Percentiles rank a stretch among this genome's conserved stretches.
phyloP scores from a whole-genome alignment of 2,329 filamentous ascomycete species.

The Hypoxylon sp. region DNA sequence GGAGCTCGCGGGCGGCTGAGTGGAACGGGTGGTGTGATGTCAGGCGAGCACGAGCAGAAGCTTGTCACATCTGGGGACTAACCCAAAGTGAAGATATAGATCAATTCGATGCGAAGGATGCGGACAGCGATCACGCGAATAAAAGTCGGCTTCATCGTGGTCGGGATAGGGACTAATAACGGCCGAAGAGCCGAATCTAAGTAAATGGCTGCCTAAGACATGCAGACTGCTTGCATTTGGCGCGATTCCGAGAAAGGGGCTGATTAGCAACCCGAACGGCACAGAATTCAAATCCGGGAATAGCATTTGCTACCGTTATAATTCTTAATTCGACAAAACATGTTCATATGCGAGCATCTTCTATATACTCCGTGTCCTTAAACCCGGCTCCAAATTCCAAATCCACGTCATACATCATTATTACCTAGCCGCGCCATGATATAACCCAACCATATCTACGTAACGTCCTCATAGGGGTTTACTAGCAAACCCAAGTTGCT shows the following conservation, averaged over 20 bases:
- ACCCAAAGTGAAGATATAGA: not conserved
- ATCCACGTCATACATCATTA: not conserved
- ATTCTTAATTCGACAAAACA: conserved; percentile 9
- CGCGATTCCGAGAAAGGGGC: conserved; percentile 6
- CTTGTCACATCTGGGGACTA: not conserved
- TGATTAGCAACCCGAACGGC: conserved; percentile 7
- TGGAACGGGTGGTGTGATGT: conserved; percentile 38
- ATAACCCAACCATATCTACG: not conserved
- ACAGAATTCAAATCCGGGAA: conserved; percentile 8
- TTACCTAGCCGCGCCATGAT: not conserved
- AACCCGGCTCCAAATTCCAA: conserved; percentile 14
- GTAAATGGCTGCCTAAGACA: conserved; percentile 2
- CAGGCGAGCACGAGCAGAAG: conserved; percentile 23
- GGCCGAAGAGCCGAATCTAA: conserved; percentile 25
- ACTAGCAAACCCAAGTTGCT: conserved; percentile 64
- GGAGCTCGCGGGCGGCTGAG: not conserved
- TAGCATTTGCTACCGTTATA: conserved; percentile 10
- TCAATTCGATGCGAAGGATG: conserved; percentile 7
- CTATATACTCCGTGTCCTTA: conserved; percentile 10
- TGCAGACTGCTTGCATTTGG: conserved; percentile 1
- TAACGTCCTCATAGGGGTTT: conserved; percentile 50
- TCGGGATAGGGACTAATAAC: conserved; percentile 6
- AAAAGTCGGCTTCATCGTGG: conserved; percentile 2
- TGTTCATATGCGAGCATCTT: conserved; percentile 2
- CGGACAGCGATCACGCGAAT: conserved; percentile 9